A percentile compares a stretch with the other conserved stretches of the same genome.
phyloP scores from a whole-genome alignment of 768 basidiomycete species.

The Suillus occidentalis region DNA sequence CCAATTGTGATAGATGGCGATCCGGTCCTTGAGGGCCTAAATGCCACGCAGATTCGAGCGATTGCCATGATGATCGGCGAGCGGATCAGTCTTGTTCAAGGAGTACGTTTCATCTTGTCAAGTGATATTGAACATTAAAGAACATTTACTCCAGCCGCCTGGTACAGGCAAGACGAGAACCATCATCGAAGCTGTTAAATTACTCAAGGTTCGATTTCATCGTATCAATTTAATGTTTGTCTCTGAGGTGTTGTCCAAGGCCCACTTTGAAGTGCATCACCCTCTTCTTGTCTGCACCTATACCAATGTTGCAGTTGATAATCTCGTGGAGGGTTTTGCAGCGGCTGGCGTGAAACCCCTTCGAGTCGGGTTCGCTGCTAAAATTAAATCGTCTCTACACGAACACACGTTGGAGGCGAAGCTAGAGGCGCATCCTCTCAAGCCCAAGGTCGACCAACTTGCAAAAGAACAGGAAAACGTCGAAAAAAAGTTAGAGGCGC shows the following conservation, averaged over 20 bases:
- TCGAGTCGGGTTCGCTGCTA: constrained; percentile 68
- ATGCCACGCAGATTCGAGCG: constrained; percentile 75
- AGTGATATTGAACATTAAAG: neutral
- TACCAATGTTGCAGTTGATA: constrained; percentile 92
- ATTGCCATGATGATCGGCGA: constrained; percentile 87
- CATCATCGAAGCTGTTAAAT: constrained; percentile 78
- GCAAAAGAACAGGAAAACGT: constrained; percentile 39
- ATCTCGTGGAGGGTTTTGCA: constrained; percentile 76
- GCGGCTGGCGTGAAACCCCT: constrained; percentile 66
- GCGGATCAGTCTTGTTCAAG: constrained; percentile 79
- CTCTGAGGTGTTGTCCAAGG: constrained; percentile 36
- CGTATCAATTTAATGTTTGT: neutral
- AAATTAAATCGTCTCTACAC: constrained; percentile 55
- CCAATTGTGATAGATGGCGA: constrained; percentile 78
- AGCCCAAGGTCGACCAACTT: constrained; percentile 41
- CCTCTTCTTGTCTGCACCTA: constrained; percentile 92
- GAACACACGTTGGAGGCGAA: constrained; percentile 64
- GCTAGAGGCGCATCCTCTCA: constrained; percentile 59
- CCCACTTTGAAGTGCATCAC: constrained; percentile 77
- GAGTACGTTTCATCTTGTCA: constrained; percentile 49
- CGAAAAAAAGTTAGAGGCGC: constrained; percentile 21
- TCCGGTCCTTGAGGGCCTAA: constrained; percentile 63
- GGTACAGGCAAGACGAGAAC: constrained; percentile 94
- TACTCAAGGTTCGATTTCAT: constrained; percentile 61
- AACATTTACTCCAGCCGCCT: constrained; percentile 57